Conservation (phyloP, 1,284 basidiomycete genomes). For the Sphagnurus paluster region DNA sequence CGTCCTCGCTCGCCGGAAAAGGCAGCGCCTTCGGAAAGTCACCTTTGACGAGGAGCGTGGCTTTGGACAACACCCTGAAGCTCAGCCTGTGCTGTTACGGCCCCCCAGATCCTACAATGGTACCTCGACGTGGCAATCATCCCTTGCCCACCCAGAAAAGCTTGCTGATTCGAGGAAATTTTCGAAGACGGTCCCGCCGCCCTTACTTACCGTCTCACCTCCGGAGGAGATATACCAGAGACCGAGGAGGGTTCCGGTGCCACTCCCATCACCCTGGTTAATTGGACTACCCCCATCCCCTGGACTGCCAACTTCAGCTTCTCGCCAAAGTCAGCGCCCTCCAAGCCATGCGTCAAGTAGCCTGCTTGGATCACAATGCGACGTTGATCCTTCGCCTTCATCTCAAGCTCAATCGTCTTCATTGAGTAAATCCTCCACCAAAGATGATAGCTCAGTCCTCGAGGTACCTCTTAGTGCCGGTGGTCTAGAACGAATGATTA, state of each 20-base stretch:
- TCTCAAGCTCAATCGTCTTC: background rate
- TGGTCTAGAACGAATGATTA: slow-evolving; percentile 17
- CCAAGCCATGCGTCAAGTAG: too few relatives aligned
- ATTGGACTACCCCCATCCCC: slow-evolving; percentile 10
- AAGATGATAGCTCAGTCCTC: background rate
- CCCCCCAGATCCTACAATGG: slow-evolving; percentile 13
- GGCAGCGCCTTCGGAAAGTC: slow-evolving; percentile 1
- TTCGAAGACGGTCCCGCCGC: slow-evolving; percentile 4
- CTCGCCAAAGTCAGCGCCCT: too few relatives aligned
- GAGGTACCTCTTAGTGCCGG: slow-evolving; percentile 13
- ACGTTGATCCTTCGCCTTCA: background rate
- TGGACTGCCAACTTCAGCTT: too few relatives aligned
- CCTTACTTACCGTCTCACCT: slow-evolving; percentile 13
- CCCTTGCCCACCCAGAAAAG: slow-evolving; percentile 1
- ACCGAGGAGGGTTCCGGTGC: slow-evolving; percentile 9
- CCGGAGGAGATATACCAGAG: slow-evolving; percentile 10
- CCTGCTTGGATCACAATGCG: background rate
- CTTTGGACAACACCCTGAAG: slow-evolving; percentile 12
- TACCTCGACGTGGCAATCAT: slow-evolving; percentile 5
- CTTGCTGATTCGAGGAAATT: background rate
- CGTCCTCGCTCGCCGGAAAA: slow-evolving; percentile 5
- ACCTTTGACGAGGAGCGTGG: slow-evolving; percentile 13
- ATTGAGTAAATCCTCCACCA: slow-evolving; percentile 1
- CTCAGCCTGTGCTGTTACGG: slow-evolving; percentile 3
- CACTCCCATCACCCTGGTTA: slow-evolving; percentile 8